Conservation (phyloP, 345 rosid genomes). For the Adansonia digitata region DNA sequence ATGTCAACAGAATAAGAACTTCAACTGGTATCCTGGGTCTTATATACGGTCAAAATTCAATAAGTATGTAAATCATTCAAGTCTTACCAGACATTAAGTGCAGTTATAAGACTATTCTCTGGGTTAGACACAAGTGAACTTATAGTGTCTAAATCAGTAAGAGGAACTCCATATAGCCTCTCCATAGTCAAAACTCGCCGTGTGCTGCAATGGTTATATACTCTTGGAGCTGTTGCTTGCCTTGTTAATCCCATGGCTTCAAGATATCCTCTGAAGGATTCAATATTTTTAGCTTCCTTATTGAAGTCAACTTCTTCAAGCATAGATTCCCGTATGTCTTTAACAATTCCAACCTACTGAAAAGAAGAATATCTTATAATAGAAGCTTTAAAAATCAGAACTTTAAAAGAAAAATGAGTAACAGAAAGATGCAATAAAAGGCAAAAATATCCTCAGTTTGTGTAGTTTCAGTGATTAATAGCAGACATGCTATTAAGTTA, state of each 20-base stretch:
- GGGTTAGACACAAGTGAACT: conserved; percentile 85
- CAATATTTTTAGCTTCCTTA: conserved; percentile 84
- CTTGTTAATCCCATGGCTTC: conserved; percentile 80
- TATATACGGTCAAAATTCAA: neutral
- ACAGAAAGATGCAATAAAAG: neutral
- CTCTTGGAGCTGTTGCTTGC: conserved; percentile 92
- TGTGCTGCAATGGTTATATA: conserved; percentile 82
- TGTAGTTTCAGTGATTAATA: neutral
- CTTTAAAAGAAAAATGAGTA: neutral
- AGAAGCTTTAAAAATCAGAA: conserved; percentile 4
- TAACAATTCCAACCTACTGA: conserved; percentile 74
- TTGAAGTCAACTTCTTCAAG: conserved; percentile 95
- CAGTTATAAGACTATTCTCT: conserved; percentile 84
- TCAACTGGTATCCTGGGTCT: conserved; percentile 1
- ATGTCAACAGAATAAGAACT: neutral
- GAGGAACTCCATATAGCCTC: conserved; percentile 97
- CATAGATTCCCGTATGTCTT: conserved; percentile 92
- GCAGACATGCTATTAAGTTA: neutral
- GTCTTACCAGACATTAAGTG: conserved; percentile 89
- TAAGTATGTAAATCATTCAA: conserved; percentile 8
- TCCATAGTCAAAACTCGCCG: conserved; percentile 84
- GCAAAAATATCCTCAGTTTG: neutral
- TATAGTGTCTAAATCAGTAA: conserved; percentile 89
- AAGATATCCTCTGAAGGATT: conserved; percentile 74
- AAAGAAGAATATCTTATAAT: conserved; percentile 15